Evolutionary conservation across 139 green algal genomes (phyloP).

Genomic region (Tetraselmis chui): DNA sequence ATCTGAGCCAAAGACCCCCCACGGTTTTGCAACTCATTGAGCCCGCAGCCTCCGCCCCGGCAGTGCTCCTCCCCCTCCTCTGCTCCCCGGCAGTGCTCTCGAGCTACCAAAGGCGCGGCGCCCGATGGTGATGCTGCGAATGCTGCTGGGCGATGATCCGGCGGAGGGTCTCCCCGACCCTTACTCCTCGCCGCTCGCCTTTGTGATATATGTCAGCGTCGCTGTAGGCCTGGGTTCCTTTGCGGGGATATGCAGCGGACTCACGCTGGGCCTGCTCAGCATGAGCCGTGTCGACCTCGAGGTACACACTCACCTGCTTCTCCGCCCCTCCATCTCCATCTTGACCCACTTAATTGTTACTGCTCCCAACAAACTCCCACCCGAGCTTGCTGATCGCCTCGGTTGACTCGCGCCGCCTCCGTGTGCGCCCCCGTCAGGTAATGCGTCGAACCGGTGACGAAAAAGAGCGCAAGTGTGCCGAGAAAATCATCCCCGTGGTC

Average conservation of each 20-base stretch:
- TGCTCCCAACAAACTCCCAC: not conserved
- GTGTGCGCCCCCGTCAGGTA: conserved; percentile 29
- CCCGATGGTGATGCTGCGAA: not conserved
- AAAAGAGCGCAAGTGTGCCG: conserved; percentile 39
- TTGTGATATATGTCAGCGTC: conserved; percentile 17
- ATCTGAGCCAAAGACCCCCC: no score
- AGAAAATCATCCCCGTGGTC: conserved; percentile 33
- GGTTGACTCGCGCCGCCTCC: no score
- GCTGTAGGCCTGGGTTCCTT: conserved; percentile 30
- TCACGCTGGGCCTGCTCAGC: conserved; percentile 72
- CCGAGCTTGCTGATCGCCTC: not conserved
- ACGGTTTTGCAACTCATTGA: no score
- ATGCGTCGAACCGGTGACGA: conserved; percentile 45
- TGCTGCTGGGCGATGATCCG: not conserved
- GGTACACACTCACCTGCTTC: conserved; percentile 23
- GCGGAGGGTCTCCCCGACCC: not conserved
- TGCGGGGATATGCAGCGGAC: conserved; percentile 62
- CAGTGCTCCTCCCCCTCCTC: no score
- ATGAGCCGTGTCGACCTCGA: conserved; percentile 57
- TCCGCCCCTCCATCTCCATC: not conserved
- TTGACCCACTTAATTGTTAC: not conserved
- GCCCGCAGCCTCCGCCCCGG: no score
- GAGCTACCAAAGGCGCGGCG: no score
- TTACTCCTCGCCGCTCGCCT: not conserved
- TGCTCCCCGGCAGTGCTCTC: no score